These are phyloP conservation scores for Linderniella brevidens DNA, from an alignment of 257 asterid genomes.

Conservation along the genomic window DNA sequence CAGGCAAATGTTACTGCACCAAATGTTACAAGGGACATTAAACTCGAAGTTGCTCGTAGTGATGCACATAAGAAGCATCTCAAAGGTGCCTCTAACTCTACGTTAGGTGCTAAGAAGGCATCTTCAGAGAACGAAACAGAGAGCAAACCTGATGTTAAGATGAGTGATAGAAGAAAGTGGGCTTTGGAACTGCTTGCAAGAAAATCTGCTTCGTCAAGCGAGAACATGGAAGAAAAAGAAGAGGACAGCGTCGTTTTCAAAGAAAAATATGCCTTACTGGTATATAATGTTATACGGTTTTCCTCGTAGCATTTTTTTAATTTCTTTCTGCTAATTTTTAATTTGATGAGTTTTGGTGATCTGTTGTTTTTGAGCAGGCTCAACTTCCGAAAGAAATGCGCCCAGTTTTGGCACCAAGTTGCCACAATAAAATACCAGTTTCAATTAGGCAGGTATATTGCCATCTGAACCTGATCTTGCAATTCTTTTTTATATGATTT, in stretches of 20 bases:
- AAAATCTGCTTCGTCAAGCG: slow-evolving; percentile 41
- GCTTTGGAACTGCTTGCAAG: slow-evolving; percentile 90
- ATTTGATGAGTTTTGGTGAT: slow-evolving; percentile 9
- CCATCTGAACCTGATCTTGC: slow-evolving; percentile 7
- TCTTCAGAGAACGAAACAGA: slow-evolving; percentile 29
- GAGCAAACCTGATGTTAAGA: slow-evolving; percentile 24
- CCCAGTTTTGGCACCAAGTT: slow-evolving; percentile 62
- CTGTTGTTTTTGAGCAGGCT: slow-evolving; percentile 39
- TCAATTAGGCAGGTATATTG: slow-evolving; percentile 71
- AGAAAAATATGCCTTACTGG: slow-evolving; percentile 60
- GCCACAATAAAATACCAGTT: slow-evolving; percentile 61
- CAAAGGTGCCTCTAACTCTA: slow-evolving; percentile 18
- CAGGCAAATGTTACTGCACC: slow-evolving; percentile 20
- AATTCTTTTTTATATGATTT: too few species aligned
- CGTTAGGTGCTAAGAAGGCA: slow-evolving; percentile 18
- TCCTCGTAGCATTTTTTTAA: slow-evolving; percentile 5
- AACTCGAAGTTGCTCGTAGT: slow-evolving; percentile 24
- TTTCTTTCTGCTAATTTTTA: slow-evolving; percentile 8
- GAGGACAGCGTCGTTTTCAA: slow-evolving; percentile 41
- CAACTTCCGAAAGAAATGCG: slow-evolving; percentile 93
- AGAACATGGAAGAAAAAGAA: slow-evolving; percentile 42
- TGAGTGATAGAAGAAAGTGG: slow-evolving; percentile 83
- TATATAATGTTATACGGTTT: slow-evolving; percentile 15
- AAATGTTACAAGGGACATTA: slow-evolving; percentile 21
- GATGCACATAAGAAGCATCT: slow-evolving; percentile 20